Base-by-base conservation (phyloP, 306 rosid species). In the Pterocarpus macrocarpus region DNA sequence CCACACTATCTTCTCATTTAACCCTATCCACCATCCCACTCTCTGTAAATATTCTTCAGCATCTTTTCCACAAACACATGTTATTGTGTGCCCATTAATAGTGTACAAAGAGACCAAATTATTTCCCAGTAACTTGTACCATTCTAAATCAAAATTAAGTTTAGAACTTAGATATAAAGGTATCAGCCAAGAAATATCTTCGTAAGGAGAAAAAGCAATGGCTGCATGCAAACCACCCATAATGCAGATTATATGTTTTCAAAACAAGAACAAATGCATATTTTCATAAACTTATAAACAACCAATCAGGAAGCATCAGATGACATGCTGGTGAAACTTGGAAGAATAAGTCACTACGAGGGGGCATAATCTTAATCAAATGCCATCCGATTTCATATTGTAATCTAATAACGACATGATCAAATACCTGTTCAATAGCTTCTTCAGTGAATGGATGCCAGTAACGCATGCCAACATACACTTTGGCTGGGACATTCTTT, bases 371-470 rank as follows among this genome's bases (percentile, higher is more conserved):
- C 66, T 32, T n/a, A 43, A 56, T 74, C n/a, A 63, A 41, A 80
- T 38, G 35, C 32, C 52, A 70, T 47, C 14, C 68, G 69, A 61
- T 58, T 44, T 66, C 43, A 47, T n/a, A 41, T 70, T 9, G 6
- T 39, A 75, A 55, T 62, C 47, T 14, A 68, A 30, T 76, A 73
- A 16, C n/a, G 71, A 47, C 38, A 67, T 52, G 61, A 81, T n/a
- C 33, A 70, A 53, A 64, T 77, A 94, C 97, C 94, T 88, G 86
- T 75, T 94, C 92, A 61, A 92, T 94, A 32, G 98, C 98, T 85
- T 92, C 98, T 84, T 94, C 98, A 3, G 98, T 94, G 82, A 94
- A 94, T 8, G 98, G 98, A 86, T 94, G 98, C 99, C 99, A 95
- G 80, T 95, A 95, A 33, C 99, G 95, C 99, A 95, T 95, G 70